Evolutionary conservation across 106 monocot genomes (phyloP).

Genomic region (Triglochin maritima): DNA sequence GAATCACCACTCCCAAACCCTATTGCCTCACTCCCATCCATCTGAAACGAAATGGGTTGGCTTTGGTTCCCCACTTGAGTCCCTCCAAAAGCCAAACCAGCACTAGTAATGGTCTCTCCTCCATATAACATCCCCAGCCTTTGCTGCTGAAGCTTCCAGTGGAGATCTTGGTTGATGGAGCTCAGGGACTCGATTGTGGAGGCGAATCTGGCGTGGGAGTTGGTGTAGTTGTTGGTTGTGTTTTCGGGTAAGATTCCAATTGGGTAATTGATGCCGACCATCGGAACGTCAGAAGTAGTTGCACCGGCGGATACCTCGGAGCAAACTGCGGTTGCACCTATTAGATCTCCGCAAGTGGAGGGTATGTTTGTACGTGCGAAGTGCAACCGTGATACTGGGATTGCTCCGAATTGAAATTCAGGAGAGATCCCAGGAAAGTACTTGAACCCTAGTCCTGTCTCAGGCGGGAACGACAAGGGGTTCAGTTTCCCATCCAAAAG

Average conservation of each 20-base stretch:
- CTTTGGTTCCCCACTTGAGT: background rate
- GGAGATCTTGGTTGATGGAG: slow-evolving; percentile 37
- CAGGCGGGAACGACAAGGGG: background rate
- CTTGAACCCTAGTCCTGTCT: background rate
- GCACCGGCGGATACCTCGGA: background rate
- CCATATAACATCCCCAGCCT: slow-evolving; percentile 31
- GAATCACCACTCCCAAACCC: background rate
- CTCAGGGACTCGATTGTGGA: slow-evolving; percentile 40
- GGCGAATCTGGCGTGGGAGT: slow-evolving; percentile 7
- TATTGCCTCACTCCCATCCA: background rate
- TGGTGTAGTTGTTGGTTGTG: background rate
- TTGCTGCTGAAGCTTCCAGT: slow-evolving; percentile 54
- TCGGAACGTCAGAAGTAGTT: background rate
- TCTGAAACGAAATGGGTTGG: slow-evolving; percentile 3
- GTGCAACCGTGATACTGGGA: background rate
- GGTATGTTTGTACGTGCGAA: background rate
- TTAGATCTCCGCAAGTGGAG: background rate
- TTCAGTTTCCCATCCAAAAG: too few relatives aligned
- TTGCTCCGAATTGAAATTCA: background rate
- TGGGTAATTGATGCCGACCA: slow-evolving; percentile 9
- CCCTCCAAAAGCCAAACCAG: background rate
- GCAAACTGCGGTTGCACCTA: background rate
- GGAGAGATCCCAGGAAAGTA: slow-evolving; percentile 11
- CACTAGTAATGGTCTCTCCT: background rate
- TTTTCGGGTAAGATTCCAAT: slow-evolving; percentile 1